phyloP scores from a whole-genome alignment of 2,329 filamentous ascomycete genomes.

The Fusarium sp. region DNA sequence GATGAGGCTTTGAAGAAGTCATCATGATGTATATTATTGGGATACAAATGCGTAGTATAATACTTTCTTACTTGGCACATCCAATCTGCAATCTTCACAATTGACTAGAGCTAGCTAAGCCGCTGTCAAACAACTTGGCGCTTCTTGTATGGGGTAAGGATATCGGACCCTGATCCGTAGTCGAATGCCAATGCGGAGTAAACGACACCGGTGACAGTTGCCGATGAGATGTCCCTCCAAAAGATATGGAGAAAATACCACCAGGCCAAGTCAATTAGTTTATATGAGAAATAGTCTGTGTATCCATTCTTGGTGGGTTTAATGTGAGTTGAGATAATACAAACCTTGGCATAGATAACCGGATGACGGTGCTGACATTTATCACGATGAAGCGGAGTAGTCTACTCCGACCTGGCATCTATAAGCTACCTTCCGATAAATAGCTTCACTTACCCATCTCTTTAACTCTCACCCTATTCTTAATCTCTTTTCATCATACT shows the following conservation, averaged over 20 bases:
- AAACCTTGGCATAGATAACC: neutral
- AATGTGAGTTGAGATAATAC: no score
- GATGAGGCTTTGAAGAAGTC: neutral
- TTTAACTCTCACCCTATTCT: fast-evolving
- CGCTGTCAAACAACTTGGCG: neutral
- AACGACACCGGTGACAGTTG: neutral
- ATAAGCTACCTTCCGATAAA: neutral
- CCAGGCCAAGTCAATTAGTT: no score
- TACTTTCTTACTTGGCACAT: neutral
- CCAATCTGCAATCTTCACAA: neutral
- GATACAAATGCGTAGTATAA: neutral
- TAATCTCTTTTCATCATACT: no score
- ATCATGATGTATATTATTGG: neutral
- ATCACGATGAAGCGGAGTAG: neutral
- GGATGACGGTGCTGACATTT: neutral
- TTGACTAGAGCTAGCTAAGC: neutral
- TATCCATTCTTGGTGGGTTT: no score
- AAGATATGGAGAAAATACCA: neutral
- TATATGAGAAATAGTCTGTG: no score
- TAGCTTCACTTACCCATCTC: neutral
- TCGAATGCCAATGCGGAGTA: neutral
- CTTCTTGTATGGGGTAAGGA: neutral
- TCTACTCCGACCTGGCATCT: neutral
- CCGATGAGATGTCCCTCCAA: neutral
- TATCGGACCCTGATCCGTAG: neutral